These are phyloP conservation scores for Anthoceros angustus DNA, from an alignment of 225 moss, liverwort and hornwort genomes.

Conservation along the genomic window DNA sequence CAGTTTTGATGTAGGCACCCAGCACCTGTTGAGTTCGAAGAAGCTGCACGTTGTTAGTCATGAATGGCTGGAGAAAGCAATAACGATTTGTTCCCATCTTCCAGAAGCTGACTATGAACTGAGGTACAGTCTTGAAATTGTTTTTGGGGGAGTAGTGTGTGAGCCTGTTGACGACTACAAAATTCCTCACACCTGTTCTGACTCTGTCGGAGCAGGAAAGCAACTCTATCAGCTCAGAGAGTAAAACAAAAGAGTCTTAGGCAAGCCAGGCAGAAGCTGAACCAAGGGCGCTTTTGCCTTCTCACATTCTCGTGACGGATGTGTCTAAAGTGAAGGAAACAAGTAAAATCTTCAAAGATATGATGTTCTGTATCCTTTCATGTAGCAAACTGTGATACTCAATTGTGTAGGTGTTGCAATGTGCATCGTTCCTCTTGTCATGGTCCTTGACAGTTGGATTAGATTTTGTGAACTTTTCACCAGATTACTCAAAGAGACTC, in stretches of 20 bases:
- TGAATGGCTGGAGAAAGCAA: conserved; percentile 62
- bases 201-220: background rate
- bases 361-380: conserved; percentile 74
- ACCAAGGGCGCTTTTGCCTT: conserved; percentile 52
- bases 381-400: background rate
- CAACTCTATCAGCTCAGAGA: background rate
- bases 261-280: conserved; percentile 31
- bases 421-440: background rate
- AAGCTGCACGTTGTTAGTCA: conserved; percentile 57
- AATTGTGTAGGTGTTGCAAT: background rate
- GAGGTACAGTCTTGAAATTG: conserved; percentile 21
- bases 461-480: conserved; percentile 58
- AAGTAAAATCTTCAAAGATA: conserved; percentile 36
- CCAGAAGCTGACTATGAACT: conserved; percentile 39
- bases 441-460: conserved; percentile 12
- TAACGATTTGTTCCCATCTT: conserved; percentile 24
- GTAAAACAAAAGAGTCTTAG: conserved; percentile 16
- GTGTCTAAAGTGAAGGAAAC: conserved; percentile 53
- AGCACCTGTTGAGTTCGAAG: conserved; percentile 33
- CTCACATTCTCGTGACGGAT: conserved; percentile 68
- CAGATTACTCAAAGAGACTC: conserved; percentile 41
- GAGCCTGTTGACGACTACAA: no score
- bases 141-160: no score
- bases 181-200: background rate
- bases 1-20: conserved; percentile 40